These are phyloP conservation scores for Tetrapyrgos nigripes DNA, from an alignment of 1,284 basidiomycete species.

Conservation along the genomic window DNA sequence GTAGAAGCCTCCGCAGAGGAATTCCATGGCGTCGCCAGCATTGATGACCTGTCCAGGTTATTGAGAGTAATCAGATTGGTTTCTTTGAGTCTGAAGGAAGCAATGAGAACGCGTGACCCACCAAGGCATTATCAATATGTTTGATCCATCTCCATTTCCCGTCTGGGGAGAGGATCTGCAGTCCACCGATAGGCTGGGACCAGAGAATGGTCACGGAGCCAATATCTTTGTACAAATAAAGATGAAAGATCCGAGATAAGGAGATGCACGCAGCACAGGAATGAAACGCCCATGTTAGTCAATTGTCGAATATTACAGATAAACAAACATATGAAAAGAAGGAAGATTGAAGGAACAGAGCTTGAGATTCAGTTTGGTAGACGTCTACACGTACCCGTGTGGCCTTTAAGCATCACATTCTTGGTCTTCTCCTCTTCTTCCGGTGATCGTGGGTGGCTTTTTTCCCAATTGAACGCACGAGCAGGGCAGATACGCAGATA, in stretches of 20 bases:
- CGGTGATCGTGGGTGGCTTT: conserved; percentile 46
- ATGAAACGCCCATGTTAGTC: no score
- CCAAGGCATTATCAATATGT: conserved; percentile 18
- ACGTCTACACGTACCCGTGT: conserved; percentile 21
- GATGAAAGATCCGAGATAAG: neutral
- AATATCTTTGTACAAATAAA: conserved; percentile 47
- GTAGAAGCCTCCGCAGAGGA: conserved; percentile 48
- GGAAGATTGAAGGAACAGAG: conserved; percentile 38
- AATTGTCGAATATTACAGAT: no score
- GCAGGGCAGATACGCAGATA: neutral
- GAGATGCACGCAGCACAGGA: neutral
- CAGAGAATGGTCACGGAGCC: conserved; percentile 60
- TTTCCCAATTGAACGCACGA: neutral
- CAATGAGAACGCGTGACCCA: neutral
- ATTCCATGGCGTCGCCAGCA: conserved; percentile 55
- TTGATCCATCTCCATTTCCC: conserved; percentile 18
- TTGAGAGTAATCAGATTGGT: conserved; percentile 19
- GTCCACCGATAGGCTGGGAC: conserved; percentile 15
- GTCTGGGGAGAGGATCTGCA: conserved; percentile 15
- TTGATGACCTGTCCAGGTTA: conserved; percentile 40
- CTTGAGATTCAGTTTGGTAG: neutral
- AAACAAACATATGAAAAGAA: no score
- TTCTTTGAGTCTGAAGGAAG: neutral
- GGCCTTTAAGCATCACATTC: conserved; percentile 56
- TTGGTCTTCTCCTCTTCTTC: conserved; percentile 54